Base-by-base conservation (phyloP, 2,329 filamentous ascomycete genomes). In the Fusarium metavorans region DNA sequence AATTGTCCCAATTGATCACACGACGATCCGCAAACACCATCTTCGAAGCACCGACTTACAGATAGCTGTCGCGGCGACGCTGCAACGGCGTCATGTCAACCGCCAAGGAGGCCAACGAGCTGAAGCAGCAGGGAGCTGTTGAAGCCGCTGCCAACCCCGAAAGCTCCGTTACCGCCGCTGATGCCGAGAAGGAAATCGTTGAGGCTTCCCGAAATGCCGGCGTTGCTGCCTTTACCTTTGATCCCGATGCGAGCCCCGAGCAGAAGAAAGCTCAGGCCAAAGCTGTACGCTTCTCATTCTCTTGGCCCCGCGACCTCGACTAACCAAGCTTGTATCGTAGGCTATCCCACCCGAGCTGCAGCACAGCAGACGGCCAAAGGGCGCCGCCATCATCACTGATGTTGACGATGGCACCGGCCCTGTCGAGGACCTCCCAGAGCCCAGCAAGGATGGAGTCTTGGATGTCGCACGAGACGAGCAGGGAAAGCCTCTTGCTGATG, bases 251-350 rank as follows among this genome's bases (percentile, higher is more conserved):
- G 48, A 92, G 88, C 50, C 89, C 93, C 1, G 94, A 95, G 81
- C 89, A 97, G 83, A 99, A 99, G 87, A 92, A 90, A 71, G 92
- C 92, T 35, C 94, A 95, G 81, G 92, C 93, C 25, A 87, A 89
- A 87, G 90, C 92, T 80, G 95, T 97, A 88, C 79, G 92, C 57
- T 16, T 34, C 61, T 65, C 61, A 48, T 16, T 20, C 37, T 27
- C 43, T 61, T n/a, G 34, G 68, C 43, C 9, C 52, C 32, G 13
- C 54, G 62, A 45, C 52, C 61, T 56, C 27, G 13, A 60, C 72
- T 73, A 54, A 76, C 68, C 20, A 25, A 23, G 52, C 43, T 65
- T 34, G 48, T 72, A 34, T 14, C 20, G 37, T 65, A 84, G 83
- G 83, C 83, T 13, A 83, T 84, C 48, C 83, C 83, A 10, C 70